Base-by-base conservation (phyloP, 2,329 filamentous ascomycete genomes). In the Purpureocillium lavendulum region DNA sequence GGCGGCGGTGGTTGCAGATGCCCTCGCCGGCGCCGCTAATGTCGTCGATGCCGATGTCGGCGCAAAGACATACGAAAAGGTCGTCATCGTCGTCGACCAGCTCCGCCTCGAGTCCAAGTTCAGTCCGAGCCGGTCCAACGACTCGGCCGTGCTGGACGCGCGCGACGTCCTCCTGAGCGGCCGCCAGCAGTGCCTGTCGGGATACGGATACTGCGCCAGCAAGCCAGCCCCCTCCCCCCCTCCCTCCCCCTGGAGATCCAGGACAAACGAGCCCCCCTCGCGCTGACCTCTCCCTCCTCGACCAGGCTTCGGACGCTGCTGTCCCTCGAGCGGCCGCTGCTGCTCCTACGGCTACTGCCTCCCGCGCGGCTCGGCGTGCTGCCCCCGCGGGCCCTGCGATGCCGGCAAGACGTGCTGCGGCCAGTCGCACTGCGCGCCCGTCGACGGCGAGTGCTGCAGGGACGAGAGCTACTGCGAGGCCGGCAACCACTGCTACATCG, bases 341-440 rank as follows among this genome's bases (percentile, higher is more conserved):
- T 52, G 49, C 32, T 21, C 30, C 14, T 49, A 45, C 31, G 51
- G 51, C 33, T 53, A 53, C 44, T 54, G 51, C 34, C 40, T 48
- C 34, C 18, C 39, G 5, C 38, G 43, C 7, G 45, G 29, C 24
- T 26, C 36, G 13, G 36, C 30, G 14, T 54, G 51, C 40, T 54
- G 49, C 24, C 49, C 50, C 34, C 44, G 32, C 18, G 50, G 45
- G 2, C 41, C 49, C 5, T 54, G 50, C 43, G 28, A 30, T 2
- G 14, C 33, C 7, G 49, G 46, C 33, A 15, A 39, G 16, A 34
- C 21, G 12, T 54, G 50, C 35, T 54, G 51, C 40, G 50, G 51
- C 32, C 2, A 31, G 13, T 30, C 38, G 33, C 41, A 51, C 42
- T 54, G 50, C 46, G 40, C 45, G 29, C 49, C 49, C 2, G 13